A percentile compares a stretch with the other conserved stretches of the same genome.
Evolutionary conservation across 2,329 filamentous ascomycete genomes (phyloP).

Genomic region (Aureobasidium leucospermi): DNA sequence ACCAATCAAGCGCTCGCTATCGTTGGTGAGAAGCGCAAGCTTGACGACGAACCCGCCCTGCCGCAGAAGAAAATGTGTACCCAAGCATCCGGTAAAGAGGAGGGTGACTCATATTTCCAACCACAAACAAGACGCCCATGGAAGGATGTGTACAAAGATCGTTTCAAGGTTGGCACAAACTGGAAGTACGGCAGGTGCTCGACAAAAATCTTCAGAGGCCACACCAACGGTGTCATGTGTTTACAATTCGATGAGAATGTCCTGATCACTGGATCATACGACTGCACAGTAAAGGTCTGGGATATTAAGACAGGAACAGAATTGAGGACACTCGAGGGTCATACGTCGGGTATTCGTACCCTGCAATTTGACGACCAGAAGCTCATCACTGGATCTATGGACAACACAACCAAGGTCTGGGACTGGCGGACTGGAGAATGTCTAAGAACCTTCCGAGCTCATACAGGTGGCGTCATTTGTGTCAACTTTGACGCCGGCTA

Average conservation of each 20-base stretch:
- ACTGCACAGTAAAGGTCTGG: conserved; percentile 94
- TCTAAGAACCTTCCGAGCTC: conserved; percentile 71
- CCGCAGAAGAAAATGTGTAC: conserved; percentile 30
- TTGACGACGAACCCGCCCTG: conserved; percentile 8
- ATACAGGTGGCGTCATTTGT: conserved; percentile 74
- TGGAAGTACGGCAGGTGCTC: conserved; percentile 94
- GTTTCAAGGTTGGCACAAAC: conserved; percentile 91
- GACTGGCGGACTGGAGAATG: conserved; percentile 91
- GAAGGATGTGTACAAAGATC: conserved; percentile 96
- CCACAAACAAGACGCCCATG: conserved; percentile 57
- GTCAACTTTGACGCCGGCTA: conserved; percentile 81
- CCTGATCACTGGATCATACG: conserved; percentile 89
- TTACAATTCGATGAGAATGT: conserved; percentile 80
- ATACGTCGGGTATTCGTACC: conserved; percentile 75
- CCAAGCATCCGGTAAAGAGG: conserved; percentile 12
- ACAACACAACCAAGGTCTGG: conserved; percentile 86
- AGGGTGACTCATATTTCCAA: conserved; percentile 40
- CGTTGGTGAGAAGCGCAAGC: conserved; percentile 16
- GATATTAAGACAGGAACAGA: conserved; percentile 82
- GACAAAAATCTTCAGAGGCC: conserved; percentile 74
- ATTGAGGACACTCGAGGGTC: conserved; percentile 75
- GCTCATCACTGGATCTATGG: conserved; percentile 82
- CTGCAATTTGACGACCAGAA: conserved; percentile 90
- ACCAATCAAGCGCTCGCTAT: background rate
- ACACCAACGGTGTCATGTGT: conserved; percentile 80